Conservation (phyloP, 2,329 filamentous ascomycete species). For the Sphaerulina vaccinii region DNA sequence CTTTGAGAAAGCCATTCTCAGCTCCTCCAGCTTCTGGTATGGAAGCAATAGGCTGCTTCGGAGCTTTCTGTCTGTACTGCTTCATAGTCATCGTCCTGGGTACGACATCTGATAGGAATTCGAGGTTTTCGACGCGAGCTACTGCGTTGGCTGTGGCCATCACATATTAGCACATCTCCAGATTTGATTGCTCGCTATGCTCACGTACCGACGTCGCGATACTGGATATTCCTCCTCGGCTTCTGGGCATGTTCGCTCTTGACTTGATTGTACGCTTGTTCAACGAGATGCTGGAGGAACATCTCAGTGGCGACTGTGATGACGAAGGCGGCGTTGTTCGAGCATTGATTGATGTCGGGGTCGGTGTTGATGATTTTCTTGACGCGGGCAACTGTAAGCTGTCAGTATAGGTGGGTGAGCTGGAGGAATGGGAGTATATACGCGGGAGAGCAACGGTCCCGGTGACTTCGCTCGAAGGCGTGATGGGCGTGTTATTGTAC, state of each 20-base stretch:
- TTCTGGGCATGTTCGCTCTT: conserved; percentile 75
- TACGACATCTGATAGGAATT: conserved; percentile 89
- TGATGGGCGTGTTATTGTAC: conserved; percentile 82
- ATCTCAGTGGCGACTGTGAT: conserved; percentile 93
- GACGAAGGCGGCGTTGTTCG: conserved; percentile 90
- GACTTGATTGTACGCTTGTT: conserved; percentile 81
- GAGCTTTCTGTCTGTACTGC: conserved; percentile 64
- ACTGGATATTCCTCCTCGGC: conserved; percentile 89
- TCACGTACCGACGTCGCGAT: conserved; percentile 78
- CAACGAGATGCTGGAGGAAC: conserved; percentile 89
- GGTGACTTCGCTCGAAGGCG: conserved; percentile 75
- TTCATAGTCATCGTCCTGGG: conserved; percentile 82
- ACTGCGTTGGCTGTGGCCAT: conserved; percentile 71
- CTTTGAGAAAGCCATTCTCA: conserved; percentile 2
- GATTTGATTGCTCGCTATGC: neutral
- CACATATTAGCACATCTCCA: neutral
- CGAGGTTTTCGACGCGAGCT: conserved; percentile 84
- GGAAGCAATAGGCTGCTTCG: neutral
- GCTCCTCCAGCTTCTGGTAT: neutral
- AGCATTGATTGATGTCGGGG: conserved; percentile 79
- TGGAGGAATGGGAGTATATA: conserved; percentile 47
- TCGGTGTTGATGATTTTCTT: conserved; percentile 94
- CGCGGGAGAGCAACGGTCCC: conserved; percentile 82
- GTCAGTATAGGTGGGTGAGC: neutral
- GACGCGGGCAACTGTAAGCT: conserved; percentile 73